Conservation (phyloP, 2,329 filamentous ascomycete genomes). For the Epicoccum sorghinum region DNA sequence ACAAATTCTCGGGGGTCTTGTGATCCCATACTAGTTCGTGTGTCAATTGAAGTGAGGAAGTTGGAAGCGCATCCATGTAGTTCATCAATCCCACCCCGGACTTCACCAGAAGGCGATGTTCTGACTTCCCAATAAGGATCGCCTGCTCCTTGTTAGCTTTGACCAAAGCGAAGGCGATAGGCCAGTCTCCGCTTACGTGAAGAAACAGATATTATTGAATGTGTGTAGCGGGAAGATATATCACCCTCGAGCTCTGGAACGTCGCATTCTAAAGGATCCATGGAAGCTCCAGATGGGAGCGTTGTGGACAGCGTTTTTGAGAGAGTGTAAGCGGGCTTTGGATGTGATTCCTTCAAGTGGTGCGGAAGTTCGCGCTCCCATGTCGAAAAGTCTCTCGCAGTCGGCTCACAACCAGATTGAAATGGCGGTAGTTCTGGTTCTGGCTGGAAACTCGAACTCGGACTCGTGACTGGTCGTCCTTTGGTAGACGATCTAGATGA, state of each 20-base stretch:
- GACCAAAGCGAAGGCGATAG: neutral
- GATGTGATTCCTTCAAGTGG: slow-evolving; percentile 32
- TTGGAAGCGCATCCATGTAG: slow-evolving; percentile 32
- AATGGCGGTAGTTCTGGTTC: neutral
- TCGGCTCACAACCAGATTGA: slow-evolving; percentile 9
- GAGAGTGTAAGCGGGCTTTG: slow-evolving; percentile 41
- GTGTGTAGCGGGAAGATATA: slow-evolving; percentile 36
- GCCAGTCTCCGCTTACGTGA: slow-evolving; percentile 29
- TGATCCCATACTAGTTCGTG: slow-evolving; percentile 30
- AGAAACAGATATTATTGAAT: slow-evolving; percentile 35
- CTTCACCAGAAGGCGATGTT: slow-evolving; percentile 25
- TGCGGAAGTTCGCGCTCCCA: slow-evolving; percentile 14
- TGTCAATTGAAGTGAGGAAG: slow-evolving; percentile 34
- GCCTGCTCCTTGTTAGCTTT: slow-evolving; percentile 27
- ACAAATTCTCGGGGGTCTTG: slow-evolving; percentile 14
- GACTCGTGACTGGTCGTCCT: slow-evolving; percentile 12
- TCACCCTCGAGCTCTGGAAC: slow-evolving; percentile 41
- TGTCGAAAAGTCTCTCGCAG: slow-evolving; percentile 12
- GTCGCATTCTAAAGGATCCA: slow-evolving; percentile 35
- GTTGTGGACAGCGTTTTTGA: slow-evolving; percentile 36
- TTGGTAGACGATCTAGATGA: slow-evolving; percentile 9
- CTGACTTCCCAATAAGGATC: slow-evolving; percentile 35
- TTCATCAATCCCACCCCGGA: slow-evolving; percentile 28
- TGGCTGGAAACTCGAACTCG: slow-evolving; percentile 3
- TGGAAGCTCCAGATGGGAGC: slow-evolving; percentile 41